phyloP scores from a whole-genome alignment of 192 early-diverging fungal species.

The Umbelopsis sp. region DNA sequence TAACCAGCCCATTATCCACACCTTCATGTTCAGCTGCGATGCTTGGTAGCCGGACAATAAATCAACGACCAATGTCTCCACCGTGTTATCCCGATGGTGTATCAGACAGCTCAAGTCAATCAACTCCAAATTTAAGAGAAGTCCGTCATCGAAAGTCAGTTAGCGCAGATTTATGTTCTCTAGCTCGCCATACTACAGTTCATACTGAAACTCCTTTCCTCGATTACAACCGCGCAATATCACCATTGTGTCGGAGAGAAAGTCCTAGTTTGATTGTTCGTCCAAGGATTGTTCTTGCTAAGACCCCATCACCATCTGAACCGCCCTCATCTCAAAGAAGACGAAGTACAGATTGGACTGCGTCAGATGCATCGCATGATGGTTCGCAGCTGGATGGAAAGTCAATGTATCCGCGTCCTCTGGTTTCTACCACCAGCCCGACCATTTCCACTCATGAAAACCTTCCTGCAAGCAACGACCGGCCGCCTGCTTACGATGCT shows the following conservation, averaged over 20 bases:
- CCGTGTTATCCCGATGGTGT: not conserved
- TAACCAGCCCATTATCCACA: not conserved
- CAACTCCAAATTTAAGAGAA: not conserved
- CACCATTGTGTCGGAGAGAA: not conserved
- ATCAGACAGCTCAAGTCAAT: not conserved
- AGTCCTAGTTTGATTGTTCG: conserved; percentile 23
- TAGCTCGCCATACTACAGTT: not conserved
- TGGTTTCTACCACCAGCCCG: not conserved
- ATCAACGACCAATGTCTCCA: not conserved
- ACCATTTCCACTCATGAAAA: not conserved
- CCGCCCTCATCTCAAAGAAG: not conserved
- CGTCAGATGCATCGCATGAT: not conserved
- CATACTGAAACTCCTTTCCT: not conserved
- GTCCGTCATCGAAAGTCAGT: conserved; percentile 33
- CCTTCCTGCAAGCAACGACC: not conserved
- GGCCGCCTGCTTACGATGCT: not conserved
- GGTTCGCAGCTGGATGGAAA: not conserved
- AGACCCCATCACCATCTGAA: not conserved
- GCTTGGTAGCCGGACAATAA: not conserved
- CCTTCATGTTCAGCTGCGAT: not conserved
- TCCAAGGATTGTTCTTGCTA: conserved; percentile 22
- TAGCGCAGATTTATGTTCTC: conserved; percentile 27
- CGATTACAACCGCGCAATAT: not conserved
- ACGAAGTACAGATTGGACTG: not conserved
- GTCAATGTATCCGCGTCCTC: conserved; percentile 1